phyloP scores from a whole-genome alignment of 1,284 basidiomycete species.

The Austroboletus novae-zelandiae region DNA sequence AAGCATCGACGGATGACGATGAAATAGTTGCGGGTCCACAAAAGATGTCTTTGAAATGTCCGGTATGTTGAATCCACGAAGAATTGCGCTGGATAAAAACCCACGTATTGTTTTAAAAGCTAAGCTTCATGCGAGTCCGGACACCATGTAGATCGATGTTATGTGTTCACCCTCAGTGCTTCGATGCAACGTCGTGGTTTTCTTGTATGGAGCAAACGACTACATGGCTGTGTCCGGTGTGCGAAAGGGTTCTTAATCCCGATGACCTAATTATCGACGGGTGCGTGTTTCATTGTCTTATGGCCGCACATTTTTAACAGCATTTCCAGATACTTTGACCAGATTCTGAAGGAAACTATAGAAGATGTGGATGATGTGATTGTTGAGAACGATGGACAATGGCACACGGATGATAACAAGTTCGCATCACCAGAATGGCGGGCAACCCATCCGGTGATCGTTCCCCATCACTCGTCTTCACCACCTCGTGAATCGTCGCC shows the following conservation, averaged over 20 bases:
- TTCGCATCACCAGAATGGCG: constrained; percentile 75
- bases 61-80: constrained; percentile 52
- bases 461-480: constrained; percentile 23
- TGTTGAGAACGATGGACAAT: constrained; percentile 91
- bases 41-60: constrained; percentile 88
- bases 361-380: constrained; percentile 88
- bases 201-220: constrained; percentile 96
- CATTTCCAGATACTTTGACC: constrained; percentile 69
- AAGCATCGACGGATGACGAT: constrained; percentile 67
- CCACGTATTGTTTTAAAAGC: constrained; percentile 40
- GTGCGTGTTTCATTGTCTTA: constrained; percentile 43
- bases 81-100: constrained; percentile 1
- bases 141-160: constrained; percentile 82
- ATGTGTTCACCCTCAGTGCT: constrained; percentile 94
- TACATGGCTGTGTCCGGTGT: constrained; percentile 96
- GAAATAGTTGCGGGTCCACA: constrained; percentile 87
- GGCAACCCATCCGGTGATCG: constrained; percentile 43
- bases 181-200: constrained; percentile 94
- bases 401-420: constrained; percentile 90
- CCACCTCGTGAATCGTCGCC: constrained; percentile 37
- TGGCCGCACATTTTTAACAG: not conserved
- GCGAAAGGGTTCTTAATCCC: constrained; percentile 75
- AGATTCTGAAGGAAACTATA: constrained; percentile 75
- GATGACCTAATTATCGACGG: constrained; percentile 91
- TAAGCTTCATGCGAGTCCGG: constrained; percentile 86